These are phyloP conservation scores for Stropharia rugosoannulata DNA, from an alignment of 768 basidiomycete genomes.

Conservation along the genomic window DNA sequence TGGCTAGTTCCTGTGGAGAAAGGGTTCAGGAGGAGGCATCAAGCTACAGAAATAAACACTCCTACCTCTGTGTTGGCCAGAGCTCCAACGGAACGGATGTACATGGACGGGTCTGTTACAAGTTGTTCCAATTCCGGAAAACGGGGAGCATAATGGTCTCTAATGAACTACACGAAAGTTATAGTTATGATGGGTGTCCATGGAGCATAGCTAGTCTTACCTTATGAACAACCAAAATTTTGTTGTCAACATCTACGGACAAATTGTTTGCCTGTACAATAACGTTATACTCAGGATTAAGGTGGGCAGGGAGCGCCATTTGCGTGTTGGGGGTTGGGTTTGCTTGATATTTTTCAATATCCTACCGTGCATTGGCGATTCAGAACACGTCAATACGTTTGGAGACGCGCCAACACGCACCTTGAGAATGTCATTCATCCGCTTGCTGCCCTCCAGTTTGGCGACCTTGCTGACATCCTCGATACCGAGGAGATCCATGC, in stretches of 20 bases:
- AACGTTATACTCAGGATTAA: conserved; percentile 93
- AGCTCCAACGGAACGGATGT: conserved; percentile 86
- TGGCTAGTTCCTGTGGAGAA: conserved; percentile 71
- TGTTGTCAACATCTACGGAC: conserved; percentile 97
- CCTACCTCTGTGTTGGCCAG: conserved; percentile 81
- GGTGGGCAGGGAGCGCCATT: conserved; percentile 77
- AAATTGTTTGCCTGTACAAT: conserved; percentile 98
- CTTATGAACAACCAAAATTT: conserved; percentile 96
- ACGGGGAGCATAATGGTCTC: conserved; percentile 93
- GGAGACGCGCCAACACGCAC: conserved; percentile 32
- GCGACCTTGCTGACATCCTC: conserved; percentile 89
- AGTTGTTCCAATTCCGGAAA: conserved; percentile 98
- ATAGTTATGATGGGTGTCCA: conserved; percentile 7
- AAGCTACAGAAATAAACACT: neutral
- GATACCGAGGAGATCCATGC: conserved; percentile 85
- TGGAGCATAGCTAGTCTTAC: conserved; percentile 32
- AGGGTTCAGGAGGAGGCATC: neutral
- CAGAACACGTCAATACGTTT: neutral
- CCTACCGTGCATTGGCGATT: conserved; percentile 42
- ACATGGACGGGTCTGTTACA: conserved; percentile 88
- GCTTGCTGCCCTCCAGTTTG: conserved; percentile 83
- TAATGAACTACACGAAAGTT: conserved; percentile 73
- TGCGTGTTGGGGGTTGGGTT: conserved; percentile 79
- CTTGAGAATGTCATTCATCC: conserved; percentile 84
- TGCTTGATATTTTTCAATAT: conserved; percentile 83